Conservation (phyloP, 2,329 filamentous ascomycete species). For the Fusarium domesticum region DNA sequence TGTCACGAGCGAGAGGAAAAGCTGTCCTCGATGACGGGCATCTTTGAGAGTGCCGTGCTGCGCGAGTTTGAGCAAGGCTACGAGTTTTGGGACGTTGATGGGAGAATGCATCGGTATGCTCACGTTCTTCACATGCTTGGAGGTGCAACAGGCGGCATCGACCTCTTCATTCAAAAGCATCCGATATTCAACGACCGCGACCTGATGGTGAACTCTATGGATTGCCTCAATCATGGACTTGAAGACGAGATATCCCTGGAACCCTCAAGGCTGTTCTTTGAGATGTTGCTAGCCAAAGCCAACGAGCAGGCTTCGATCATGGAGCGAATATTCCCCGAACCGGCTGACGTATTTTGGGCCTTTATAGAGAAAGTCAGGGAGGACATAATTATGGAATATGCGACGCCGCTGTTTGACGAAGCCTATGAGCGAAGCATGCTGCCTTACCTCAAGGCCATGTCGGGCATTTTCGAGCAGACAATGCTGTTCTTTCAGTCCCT, state of each 20-base stretch:
- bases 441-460: constrained; percentile 80
- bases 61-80: constrained; percentile 93
- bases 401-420: constrained; percentile 83
- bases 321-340: constrained; percentile 74
- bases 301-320: constrained; percentile 82
- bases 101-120: constrained; percentile 84
- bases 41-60: constrained; percentile 88
- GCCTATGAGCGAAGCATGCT: constrained; percentile 71
- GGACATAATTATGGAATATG: constrained; percentile 81
- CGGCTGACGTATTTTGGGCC: constrained; percentile 67
- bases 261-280: constrained; percentile 79
- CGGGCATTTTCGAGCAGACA: constrained; percentile 83
- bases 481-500: constrained; percentile 73
- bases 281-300: constrained; percentile 67
- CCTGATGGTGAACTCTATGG: constrained; percentile 64
- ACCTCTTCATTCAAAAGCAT: constrained; percentile 86
- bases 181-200: constrained; percentile 74
- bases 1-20: constrained; percentile 69
- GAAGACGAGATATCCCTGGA: constrained; percentile 70
- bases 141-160: constrained; percentile 72
- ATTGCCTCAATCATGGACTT: constrained; percentile 71
- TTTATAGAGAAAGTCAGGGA: constrained; percentile 82
- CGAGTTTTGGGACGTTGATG: constrained; percentile 82
- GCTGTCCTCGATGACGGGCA: constrained; percentile 68
- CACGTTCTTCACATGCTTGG: constrained; percentile 80